Evolutionary conservation across 306 rosid species (phyloP).

Genomic region (Pachyrhizus erosus): DNA sequence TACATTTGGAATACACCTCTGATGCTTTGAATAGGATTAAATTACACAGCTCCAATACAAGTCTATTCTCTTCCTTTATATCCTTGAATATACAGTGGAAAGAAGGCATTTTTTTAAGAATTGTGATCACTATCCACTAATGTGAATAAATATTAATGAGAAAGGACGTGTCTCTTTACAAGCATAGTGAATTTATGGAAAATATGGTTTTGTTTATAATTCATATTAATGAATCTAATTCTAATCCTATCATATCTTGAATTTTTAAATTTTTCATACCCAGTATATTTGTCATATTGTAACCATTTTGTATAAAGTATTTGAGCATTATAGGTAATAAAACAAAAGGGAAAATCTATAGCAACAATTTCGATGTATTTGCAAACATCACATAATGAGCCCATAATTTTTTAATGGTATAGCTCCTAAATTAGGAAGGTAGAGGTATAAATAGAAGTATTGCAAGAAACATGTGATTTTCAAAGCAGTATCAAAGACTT

Average conservation of each 20-base stretch:
- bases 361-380: slow-evolving; percentile 5
- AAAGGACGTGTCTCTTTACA: background rate
- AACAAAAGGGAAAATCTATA: background rate
- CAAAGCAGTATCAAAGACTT: slow-evolving; percentile 20
- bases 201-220: background rate
- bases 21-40: background rate
- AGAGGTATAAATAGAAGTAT: background rate
- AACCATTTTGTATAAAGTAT: background rate
- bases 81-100: background rate
- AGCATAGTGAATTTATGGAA: background rate
- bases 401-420: background rate
- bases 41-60: background rate
- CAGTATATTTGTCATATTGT: background rate
- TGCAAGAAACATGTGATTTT: slow-evolving; percentile 18
- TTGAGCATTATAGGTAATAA: background rate
- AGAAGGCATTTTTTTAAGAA: background rate
- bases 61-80: background rate
- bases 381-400: slow-evolving; percentile 24
- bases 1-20: background rate
- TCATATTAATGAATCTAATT: background rate
- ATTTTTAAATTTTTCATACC: slow-evolving; percentile 10
- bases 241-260: background rate
- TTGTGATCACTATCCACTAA: background rate
- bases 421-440: slow-evolving; percentile 11
- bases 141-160: background rate